phyloP scores from a whole-genome alignment of 306 rosid species.

The Cucumis cinereus region DNA sequence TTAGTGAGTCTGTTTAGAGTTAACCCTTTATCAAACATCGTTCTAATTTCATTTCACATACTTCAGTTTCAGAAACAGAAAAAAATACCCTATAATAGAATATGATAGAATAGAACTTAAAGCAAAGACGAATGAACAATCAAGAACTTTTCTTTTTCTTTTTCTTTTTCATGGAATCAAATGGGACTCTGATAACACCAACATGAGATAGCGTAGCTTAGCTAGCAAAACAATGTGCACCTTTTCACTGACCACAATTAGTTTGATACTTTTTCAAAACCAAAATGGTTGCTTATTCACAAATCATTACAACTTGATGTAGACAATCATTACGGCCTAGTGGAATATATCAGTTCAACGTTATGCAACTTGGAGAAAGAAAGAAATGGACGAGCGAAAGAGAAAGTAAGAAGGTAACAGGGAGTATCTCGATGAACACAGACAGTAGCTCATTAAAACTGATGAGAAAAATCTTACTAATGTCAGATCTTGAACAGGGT shows the following conservation, averaged over 20 bases:
- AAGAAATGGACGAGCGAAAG: neutral
- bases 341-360: neutral
- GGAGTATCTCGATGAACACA: neutral
- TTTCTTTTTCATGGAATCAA: neutral
- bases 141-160: neutral
- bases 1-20: neutral
- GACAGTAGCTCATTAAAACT: neutral
- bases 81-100: neutral
- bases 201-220: neutral
- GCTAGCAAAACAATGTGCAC: neutral
- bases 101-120: neutral
- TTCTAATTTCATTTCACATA: neutral
- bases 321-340: neutral
- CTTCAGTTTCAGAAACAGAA: neutral
- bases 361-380: neutral
- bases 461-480: constrained; percentile 43
- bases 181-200: neutral
- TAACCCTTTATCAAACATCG: neutral
- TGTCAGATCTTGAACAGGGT: constrained; percentile 52
- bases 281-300: neutral
- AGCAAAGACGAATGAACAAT: neutral
- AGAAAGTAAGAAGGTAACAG: neutral
- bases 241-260: neutral
- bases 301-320: neutral
- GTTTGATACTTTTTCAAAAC: neutral